Conservation (phyloP, 2,329 filamentous ascomycete genomes). For the Calonectria henricotiae region DNA sequence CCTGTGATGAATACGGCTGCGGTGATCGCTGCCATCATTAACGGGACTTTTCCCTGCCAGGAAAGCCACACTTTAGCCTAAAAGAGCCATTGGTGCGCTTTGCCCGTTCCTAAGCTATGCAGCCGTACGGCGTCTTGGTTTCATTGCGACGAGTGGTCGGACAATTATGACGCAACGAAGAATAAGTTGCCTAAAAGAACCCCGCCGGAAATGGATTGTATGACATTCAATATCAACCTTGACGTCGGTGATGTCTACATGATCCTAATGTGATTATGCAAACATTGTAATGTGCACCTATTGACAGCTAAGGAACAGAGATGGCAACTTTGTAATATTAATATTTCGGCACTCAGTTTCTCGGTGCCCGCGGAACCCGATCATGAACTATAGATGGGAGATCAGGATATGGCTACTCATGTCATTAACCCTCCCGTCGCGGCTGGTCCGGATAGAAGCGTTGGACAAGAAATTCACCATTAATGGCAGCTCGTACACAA, state of each 20-base stretch:
- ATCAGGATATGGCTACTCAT: no score
- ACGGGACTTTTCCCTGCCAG: background rate
- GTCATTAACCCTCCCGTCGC: no score
- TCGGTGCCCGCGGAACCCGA: no score
- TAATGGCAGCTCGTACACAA: no score
- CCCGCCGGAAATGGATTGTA: background rate
- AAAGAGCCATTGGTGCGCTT: slow-evolving; percentile 11
- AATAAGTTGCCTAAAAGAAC: background rate
- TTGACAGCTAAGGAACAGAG: no score
- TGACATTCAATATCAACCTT: no score
- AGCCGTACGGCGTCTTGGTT: background rate
- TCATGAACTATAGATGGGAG: no score
- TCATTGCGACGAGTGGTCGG: background rate
- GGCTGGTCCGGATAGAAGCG: background rate
- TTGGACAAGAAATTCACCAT: no score
- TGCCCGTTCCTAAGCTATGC: background rate
- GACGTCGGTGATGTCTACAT: background rate
- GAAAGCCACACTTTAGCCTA: background rate
- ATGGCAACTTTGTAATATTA: background rate
- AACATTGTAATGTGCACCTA: background rate
- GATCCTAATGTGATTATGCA: background rate
- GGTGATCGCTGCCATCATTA: background rate
- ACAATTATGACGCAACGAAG: background rate
- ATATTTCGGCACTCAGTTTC: background rate
- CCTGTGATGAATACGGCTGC: background rate